Base-by-base conservation (phyloP, 1,284 basidiomycete species). In the Austroboletus rostrupii region DNA sequence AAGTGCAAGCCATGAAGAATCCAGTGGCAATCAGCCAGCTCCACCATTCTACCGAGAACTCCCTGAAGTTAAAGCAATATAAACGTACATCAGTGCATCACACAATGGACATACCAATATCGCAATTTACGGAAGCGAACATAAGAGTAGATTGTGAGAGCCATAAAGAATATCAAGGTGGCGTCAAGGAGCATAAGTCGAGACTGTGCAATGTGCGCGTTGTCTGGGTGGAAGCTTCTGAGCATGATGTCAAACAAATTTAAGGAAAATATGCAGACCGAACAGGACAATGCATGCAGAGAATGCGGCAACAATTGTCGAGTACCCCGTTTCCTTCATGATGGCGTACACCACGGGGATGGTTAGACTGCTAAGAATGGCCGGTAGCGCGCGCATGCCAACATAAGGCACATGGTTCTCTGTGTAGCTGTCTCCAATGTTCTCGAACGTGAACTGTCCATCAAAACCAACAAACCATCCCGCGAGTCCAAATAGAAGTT, bases 401-500 rank as follows among this genome's bases (percentile, higher is more conserved):
- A 97, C 81, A 66, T 93, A 99, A 14, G 97, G 96, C 1, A 99
- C 96, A 57, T 93, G 82, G 58, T 83, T 79, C 8, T 81, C 79
- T 5, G 85, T 82, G 69, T 99, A 99, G 66, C 82, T 90, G 70
- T 98, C 95, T 16, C 95, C 96, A 56, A 99, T 99, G 64, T 86
- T 88, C 53, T 96, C 90, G 73, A 99, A 99, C 37, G 85, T 79
- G 70, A 97, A 99, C 48, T 85, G 74, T 28, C 96, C 97, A 61
- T 97, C 90, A 66, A 96, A 99, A 10, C 97, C 97, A 39, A 96
- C 91, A 53, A 97, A 87, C 90, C 92, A 98, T 54, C 93, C 97
- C 23, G 90, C 89, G 35, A 96, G 79, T 42, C 88, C 97, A 61
- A 95, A 90, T 29, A 97, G 77, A 57, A 97, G 79, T 68, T 97